Percentiles rank a stretch among this genome's conserved stretches.
These are phyloP conservation scores for Endocarpon pusillum DNA, from an alignment of 495 filamentous ascomycete species.

Conservation along the genomic window DNA sequence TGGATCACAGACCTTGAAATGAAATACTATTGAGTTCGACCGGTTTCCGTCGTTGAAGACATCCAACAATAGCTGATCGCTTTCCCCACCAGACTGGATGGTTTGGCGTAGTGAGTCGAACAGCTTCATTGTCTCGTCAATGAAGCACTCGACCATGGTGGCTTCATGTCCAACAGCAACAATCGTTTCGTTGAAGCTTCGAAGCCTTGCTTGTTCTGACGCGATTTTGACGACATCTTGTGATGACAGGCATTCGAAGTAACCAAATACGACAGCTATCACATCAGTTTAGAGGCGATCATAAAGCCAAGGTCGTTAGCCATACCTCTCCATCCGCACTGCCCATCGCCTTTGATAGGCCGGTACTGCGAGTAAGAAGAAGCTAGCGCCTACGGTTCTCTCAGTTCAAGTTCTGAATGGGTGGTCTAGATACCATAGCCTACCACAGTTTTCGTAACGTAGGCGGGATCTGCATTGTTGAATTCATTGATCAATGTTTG, in stretches of 20 bases:
- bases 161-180: conserved; percentile 47
- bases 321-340: conserved; percentile 94
- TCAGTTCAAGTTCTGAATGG: conserved; percentile 4
- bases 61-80: conserved; percentile 45
- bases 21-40: conserved; percentile 57
- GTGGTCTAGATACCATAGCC: conserved; percentile 4
- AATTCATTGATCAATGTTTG: conserved; percentile 72
- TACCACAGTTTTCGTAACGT: conserved; percentile 75
- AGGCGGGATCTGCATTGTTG: conserved; percentile 74
- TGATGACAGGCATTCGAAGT: conserved; percentile 63
- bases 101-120: conserved; percentile 37
- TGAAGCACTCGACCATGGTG: conserved; percentile 67
- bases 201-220: conserved; percentile 53
- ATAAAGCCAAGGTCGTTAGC: conserved; percentile 8
- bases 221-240: conserved; percentile 46
- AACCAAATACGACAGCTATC: conserved; percentile 77
- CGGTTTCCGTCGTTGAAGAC: conserved; percentile 55
- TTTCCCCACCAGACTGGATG: conserved; percentile 34
- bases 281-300: conserved; percentile 1
- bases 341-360: conserved; percentile 78
- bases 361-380: conserved; percentile 77
- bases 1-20: conserved; percentile 38
- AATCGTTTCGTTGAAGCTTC: conserved; percentile 51
- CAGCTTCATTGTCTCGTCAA: conserved; percentile 52
- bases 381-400: conserved; percentile 16